A percentile compares a stretch with the other conserved stretches of the same genome.
These are phyloP conservation scores for Purpureocillium takamizusanense DNA, from an alignment of 2,329 filamentous ascomycete genomes.

Conservation along the genomic window DNA sequence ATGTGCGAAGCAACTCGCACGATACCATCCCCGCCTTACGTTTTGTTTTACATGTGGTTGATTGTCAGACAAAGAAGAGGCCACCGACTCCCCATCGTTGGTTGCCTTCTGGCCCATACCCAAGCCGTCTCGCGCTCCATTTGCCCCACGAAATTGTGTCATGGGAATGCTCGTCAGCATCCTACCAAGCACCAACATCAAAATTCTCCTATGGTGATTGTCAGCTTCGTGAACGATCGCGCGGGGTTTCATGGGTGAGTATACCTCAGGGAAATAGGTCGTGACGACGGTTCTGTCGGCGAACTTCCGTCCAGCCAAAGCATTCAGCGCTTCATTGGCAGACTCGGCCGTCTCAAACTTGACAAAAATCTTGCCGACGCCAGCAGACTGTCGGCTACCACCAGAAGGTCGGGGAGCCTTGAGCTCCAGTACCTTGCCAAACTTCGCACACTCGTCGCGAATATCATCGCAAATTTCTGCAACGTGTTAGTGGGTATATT, in stretches of 20 bases:
- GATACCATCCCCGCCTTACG: neutral
- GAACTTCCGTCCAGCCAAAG: slow-evolving; percentile 93
- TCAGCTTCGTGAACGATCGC: slow-evolving; percentile 17
- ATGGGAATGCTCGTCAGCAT: neutral
- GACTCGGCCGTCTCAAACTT: slow-evolving; percentile 76
- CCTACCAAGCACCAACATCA: slow-evolving; percentile 79
- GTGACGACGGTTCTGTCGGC: slow-evolving; percentile 92
- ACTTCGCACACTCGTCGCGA: slow-evolving; percentile 86
- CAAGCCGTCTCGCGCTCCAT: slow-evolving; percentile 2
- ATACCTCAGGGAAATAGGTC: slow-evolving; percentile 90
- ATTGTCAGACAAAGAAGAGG: neutral
- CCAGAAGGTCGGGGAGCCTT: slow-evolving; percentile 86
- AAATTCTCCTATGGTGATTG: slow-evolving; percentile 69
- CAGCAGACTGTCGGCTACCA: slow-evolving; percentile 73
- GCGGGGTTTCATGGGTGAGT: slow-evolving; percentile 8
- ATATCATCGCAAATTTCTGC: slow-evolving; percentile 95
- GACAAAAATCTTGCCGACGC: slow-evolving; percentile 96
- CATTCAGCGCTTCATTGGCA: slow-evolving; percentile 74
- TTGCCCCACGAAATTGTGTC: neutral
- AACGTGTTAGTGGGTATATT: slow-evolving; percentile 1
- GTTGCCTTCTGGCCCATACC: slow-evolving; percentile 3
- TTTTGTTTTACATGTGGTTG: slow-evolving; percentile 10
- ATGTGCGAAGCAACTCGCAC: too few species aligned
- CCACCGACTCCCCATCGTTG: neutral
- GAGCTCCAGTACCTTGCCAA: slow-evolving; percentile 73